Base-by-base conservation (phyloP, 2,329 filamentous ascomycete species). In the Emergomyces pasteurianus region DNA sequence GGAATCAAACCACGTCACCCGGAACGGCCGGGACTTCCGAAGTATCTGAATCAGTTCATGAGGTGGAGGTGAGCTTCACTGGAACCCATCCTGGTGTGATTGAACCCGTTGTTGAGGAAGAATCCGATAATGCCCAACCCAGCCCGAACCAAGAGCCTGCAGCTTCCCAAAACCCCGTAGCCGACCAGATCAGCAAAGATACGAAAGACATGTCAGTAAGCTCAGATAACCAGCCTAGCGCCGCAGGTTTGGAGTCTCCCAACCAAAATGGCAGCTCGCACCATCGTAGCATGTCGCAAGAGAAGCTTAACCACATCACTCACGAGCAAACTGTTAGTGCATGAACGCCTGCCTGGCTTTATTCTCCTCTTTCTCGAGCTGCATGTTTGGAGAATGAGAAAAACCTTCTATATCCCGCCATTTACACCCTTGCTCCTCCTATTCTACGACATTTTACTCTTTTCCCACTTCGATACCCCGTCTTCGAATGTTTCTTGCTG, bases 1-100 rank as follows among this genome's bases (percentile, higher is more conserved):
- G n/a, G 52, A 67, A 63, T 57, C 62, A 65, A 7, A 71, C 71
- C 28, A 69, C 68, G 28, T 58, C 63, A 1, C 8, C 10, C 23
- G 38, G 28, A 34, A 16, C 34, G 12, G 26, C 36, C 31, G 54
- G 46, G 31, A 50, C 40, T n/a, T 21, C 36, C 23, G 40, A 54
- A 43, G 21, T 18, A 16, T n/a, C 12, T 26, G 31, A 21, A 21
- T 5, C 23, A 7, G 9, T 28, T 4, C 10, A n/a, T 38, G 57
- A 34, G 21, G 42, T 23, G 34, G n/a, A 50, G 18, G 5, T 21
- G 26, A 21, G 2, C 26, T 26, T 28, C 18, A 36, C 21, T 21
- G 47, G 21, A 34, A 4, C 31, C 7, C 8, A 57, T 31, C n/a
- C 53, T 4, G 38, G 40, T 36, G 16, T n/a, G 5, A 50, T 49